Base-by-base conservation (phyloP, 2,329 filamentous ascomycete species). In the Pyrenophora teres region DNA sequence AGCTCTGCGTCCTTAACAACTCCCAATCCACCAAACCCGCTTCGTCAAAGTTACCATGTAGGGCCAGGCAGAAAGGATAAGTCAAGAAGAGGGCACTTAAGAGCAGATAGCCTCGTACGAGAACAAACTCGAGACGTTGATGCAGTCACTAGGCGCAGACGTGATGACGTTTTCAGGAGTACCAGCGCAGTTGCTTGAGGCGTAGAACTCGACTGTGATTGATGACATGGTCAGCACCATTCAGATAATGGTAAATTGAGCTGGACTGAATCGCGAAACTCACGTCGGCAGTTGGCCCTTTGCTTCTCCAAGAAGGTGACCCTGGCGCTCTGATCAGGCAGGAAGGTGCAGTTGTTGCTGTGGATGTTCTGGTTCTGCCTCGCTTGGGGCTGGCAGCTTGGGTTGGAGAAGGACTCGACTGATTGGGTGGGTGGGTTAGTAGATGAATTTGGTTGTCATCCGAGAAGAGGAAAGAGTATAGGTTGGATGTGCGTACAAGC, bases 271-370 rank as follows among this genome's bases (percentile, higher is more conserved):
- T 25, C 8, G 18, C 13, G 30, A 16, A 7, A 40, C 50, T 23
- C 23, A 52, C 50, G 30, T 15, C 37, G 39, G 21, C 50, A 52
- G 35, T 52, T 44, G 7, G 39, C 50, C 27, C 50, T 39, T 0
- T 13, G 35, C 50, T 52, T 52, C 40, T 52, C 50, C 16, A 52
- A 23, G 16, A 43, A 52, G 10, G 35, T 49, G 19, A 52, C 40
- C 4, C 10, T 25, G 13, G 50, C 50, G 30, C 39, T 52, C 40
- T 36, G 45, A 7, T 30, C 15, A 16, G 50, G 50, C 27, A 52
- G 23, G 21, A 44, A 49, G 2, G 9, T 36, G 30, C 50, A 52
- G 1, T 15, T 21, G 40, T 52, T 44, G 33, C 45, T 52, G 39
- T 49, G 38, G 23, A 52, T 52, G 30, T 49, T 52, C 16, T 52